Conservation (phyloP, 306 rosid species). For the Trifolium pratense region DNA sequence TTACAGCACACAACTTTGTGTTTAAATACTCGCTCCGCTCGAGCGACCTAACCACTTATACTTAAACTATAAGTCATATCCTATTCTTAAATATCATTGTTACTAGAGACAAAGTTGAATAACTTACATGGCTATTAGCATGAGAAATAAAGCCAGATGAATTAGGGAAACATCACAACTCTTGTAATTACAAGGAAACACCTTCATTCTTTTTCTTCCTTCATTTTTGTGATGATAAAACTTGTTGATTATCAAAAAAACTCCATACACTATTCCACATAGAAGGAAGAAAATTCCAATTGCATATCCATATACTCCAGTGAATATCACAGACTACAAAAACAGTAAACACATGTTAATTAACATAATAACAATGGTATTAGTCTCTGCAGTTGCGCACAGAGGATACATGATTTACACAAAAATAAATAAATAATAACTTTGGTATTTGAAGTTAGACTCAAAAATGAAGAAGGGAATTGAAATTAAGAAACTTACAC, state of each 20-base stretch:
- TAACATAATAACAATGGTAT: slow-evolving; percentile 12
- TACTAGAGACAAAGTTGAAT: slow-evolving; percentile 20
- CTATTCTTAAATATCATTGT: too few species aligned
- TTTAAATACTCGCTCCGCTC: too few species aligned
- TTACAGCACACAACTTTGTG: too few species aligned
- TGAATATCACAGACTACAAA: slow-evolving; percentile 69
- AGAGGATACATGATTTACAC: too few species aligned
- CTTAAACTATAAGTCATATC: too few species aligned
- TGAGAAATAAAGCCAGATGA: slow-evolving; percentile 56
- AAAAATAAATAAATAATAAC: background rate
- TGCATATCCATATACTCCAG: slow-evolving; percentile 76
- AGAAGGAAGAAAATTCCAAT: slow-evolving; percentile 64
- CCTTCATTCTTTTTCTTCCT: slow-evolving; percentile 45
- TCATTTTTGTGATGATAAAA: slow-evolving; percentile 38
- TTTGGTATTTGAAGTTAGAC: slow-evolving; percentile 2
- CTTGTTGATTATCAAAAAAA: slow-evolving; percentile 38
- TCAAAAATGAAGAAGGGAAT: slow-evolving; percentile 23
- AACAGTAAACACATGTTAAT: slow-evolving; percentile 34
- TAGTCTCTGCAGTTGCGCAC: too few species aligned
- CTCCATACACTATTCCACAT: slow-evolving; percentile 69
- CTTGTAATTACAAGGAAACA: slow-evolving; percentile 47
- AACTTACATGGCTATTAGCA: slow-evolving; percentile 71
- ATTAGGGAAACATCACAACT: slow-evolving; percentile 49
- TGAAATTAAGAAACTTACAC: slow-evolving; percentile 57
- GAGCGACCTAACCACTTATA: too few species aligned